Base-by-base conservation (phyloP, 805 yeast species). In the Yarrowia yakushimensis region DNA sequence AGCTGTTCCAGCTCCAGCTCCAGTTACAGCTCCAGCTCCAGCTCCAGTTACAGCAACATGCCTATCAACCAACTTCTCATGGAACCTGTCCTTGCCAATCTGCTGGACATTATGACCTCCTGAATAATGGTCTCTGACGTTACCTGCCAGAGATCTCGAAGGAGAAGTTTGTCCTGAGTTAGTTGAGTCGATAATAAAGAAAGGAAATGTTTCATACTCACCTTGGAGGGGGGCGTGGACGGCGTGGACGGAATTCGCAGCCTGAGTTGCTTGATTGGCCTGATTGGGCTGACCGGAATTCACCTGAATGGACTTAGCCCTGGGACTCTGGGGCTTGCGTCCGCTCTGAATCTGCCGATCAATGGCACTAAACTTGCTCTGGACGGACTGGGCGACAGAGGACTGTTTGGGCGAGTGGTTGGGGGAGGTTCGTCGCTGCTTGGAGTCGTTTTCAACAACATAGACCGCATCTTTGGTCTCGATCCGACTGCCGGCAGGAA, bases 1-100 rank as follows among this genome's bases (percentile, higher is more conserved):
- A 9, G 52, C 52, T 6, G 41, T 11, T 3, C 27, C 2, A 2
- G 37, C 13, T n/a, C n/a, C n/a, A 20, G 37, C 54, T 3, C 37
- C 37, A 18, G 12, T 17, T 12, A 18, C 34, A 9, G 34, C 37
- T 20, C 37, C 54, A 9, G 18, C n/a, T n/a, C n/a, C n/a, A n/a
- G n/a, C n/a, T n/a, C n/a, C n/a, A n/a, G n/a, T n/a, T n/a, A n/a
- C n/a, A 11, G 55, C 55, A 25, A 20, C 55, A 28, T 52, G 43
- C 25, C 8, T 34, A 25, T 52, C 59, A n/a, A 27, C 59, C 18
- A 52, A 30, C 25, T 36, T 34, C 2, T 52, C 59, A 25, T 25
- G 12, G 43, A 52, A 52, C 8, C 59, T 43, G 17, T 52, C 59
- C 59, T 52, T 52, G 42, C 59, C 59, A 17, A 52, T 52, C 43